Base-by-base conservation (phyloP, 2,329 filamentous ascomycete species). In the Aspergillus sp. region DNA sequence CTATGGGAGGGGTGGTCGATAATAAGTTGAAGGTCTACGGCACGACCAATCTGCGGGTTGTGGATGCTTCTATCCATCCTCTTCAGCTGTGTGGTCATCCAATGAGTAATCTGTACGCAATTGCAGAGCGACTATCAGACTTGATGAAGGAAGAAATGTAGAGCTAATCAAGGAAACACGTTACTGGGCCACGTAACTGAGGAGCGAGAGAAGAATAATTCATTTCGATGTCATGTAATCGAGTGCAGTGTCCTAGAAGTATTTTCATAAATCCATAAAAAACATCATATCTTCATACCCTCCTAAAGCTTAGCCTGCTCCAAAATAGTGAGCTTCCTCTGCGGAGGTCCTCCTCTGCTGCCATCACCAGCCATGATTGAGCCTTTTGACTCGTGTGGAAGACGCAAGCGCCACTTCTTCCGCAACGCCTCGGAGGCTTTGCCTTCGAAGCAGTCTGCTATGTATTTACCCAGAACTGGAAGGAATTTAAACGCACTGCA, bases 1-100 rank as follows among this genome's bases (percentile, higher is more conserved):
- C 59, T 5, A 33, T 54, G 13, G 61, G 62, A 27, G 62, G 66
- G 10, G 66, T 69, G 9, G 61, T 66, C 2, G 51, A 64, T 39
- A 45, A 52, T 3, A 54, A 48, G 4, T 34, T 66, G 34, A 56
- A 52, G 37, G 62, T 66, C 26, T 60, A 66, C 37, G 61, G 62
- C 6, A 64, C 62, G 1, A 47, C 48, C 0, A 66, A 65, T 45
- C 43, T 65, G 6, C 51, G 62, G 5, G 57, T 65, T 11, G 55
- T 61, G 4, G 62, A 66, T 49, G 61, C 60, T 11, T 62, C 58
- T 37, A 49, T 62, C 27, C 49, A 58, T 33, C 62, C 60, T 1
- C 46, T 63, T 33, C 54, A 62, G 37, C 45, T 60, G 2, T 54
- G 52, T 27, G 60, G 57, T 5, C 55, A 64, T 45, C 45, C 58